These are phyloP conservation scores for Cladosporium sp. DNA, from an alignment of 2,329 filamentous ascomycete species.

Conservation along the genomic window DNA sequence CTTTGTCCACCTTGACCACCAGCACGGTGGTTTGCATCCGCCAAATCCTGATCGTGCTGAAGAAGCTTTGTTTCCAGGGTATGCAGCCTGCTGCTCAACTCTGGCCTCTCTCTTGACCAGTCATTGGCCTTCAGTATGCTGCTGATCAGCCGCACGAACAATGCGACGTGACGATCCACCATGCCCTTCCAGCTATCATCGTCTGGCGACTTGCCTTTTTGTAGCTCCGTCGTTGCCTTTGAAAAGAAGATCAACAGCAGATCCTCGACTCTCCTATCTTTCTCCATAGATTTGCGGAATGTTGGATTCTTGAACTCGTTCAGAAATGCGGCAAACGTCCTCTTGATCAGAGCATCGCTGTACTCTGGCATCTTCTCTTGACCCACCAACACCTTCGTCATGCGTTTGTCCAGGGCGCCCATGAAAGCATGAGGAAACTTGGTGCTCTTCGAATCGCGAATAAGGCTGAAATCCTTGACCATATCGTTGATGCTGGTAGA, in stretches of 20 bases:
- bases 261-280: conserved; percentile 88
- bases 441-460: conserved; percentile 65
- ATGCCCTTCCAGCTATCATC: conserved; percentile 89
- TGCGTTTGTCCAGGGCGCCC: conserved; percentile 67
- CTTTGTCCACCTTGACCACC: conserved; percentile 58
- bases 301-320: conserved; percentile 85
- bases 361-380: conserved; percentile 82
- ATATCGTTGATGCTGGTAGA: conserved; percentile 74
- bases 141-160: conserved; percentile 84
- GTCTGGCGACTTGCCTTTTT: conserved; percentile 68
- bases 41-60: conserved; percentile 87
- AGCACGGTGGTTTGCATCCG: conserved; percentile 55
- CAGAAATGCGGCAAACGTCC: conserved; percentile 90
- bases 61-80: conserved; percentile 90
- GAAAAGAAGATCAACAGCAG: conserved; percentile 95
- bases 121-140: conserved; percentile 77
- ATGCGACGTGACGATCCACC: conserved; percentile 88
- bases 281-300: conserved; percentile 88
- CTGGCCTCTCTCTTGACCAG: conserved; percentile 77
- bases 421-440: conserved; percentile 69
- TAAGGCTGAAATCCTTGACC: conserved; percentile 76
- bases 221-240: conserved; percentile 83
- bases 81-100: conserved; percentile 72
- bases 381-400: conserved; percentile 75
- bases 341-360: conserved; percentile 83